A percentile compares a stretch with the other conserved stretches of the same genome.
These are phyloP conservation scores for Aspergillus sp. DNA, from an alignment of 2,329 filamentous ascomycete genomes.

Conservation along the genomic window DNA sequence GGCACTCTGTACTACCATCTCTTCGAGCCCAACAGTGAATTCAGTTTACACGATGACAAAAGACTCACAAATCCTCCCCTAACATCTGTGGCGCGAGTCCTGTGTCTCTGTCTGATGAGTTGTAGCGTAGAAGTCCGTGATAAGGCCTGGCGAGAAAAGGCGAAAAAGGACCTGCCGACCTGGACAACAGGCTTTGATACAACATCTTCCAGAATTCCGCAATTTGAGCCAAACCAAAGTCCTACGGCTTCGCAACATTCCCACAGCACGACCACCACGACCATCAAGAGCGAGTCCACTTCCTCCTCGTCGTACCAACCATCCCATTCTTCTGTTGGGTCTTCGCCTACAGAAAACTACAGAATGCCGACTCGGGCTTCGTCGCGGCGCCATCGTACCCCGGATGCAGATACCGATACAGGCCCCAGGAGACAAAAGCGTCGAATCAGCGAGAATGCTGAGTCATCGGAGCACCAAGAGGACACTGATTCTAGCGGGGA, in stretches of 20 bases:
- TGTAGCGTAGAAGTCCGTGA: conserved; percentile 20
- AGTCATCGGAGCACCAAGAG: no score
- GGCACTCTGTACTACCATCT: conserved; percentile 28
- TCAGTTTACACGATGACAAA: conserved; percentile 4
- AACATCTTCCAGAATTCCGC: no score
- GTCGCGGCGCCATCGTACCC: not conserved
- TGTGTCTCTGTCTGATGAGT: conserved; percentile 30
- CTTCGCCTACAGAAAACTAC: not conserved
- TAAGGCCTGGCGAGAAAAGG: conserved; percentile 22
- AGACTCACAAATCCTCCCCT: not conserved
- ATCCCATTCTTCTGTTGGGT: accelerated
- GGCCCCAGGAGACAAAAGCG: not conserved
- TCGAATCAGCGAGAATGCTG: not conserved
- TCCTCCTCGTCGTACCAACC: not conserved
- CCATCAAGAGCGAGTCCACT: not conserved
- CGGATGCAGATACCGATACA: not conserved
- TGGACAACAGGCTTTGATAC: conserved; percentile 27
- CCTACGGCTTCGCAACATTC: no score
- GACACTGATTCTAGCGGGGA: accelerated
- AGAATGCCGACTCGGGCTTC: not conserved
- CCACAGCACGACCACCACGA: no score
- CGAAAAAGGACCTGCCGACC: conserved; percentile 19
- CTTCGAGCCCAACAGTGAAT: conserved; percentile 26
- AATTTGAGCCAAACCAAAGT: no score
- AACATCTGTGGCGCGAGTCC: conserved; percentile 24